These are phyloP conservation scores for Russula compacta DNA, from an alignment of 768 basidiomycete genomes.

Conservation along the genomic window DNA sequence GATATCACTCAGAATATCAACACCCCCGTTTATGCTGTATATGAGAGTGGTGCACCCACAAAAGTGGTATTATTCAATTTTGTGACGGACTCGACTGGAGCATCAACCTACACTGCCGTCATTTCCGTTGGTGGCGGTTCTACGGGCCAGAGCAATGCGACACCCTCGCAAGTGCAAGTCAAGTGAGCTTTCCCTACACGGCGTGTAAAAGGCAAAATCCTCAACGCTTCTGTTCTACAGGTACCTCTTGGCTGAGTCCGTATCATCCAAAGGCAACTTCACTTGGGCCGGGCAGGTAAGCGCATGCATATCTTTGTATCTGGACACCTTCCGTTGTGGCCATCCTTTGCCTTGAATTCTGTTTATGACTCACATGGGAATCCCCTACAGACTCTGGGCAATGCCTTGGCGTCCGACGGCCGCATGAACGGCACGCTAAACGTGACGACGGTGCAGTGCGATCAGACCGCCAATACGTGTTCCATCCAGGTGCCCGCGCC, in stretches of 20 bases:
- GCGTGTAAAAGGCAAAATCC: neutral
- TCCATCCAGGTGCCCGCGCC: conserved; percentile 58
- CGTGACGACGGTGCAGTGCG: conserved; percentile 53
- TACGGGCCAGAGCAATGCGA: conserved; percentile 31
- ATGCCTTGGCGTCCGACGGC: conserved; percentile 56
- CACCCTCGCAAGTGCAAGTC: conserved; percentile 43
- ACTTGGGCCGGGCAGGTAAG: conserved; percentile 73
- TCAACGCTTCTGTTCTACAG: conserved; percentile 24
- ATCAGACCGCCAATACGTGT: conserved; percentile 45
- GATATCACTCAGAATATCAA: conserved; percentile 43
- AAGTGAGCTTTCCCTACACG: conserved; percentile 33
- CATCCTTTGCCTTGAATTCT: neutral
- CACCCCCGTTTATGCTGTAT: conserved; percentile 63
- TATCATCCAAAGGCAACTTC: conserved; percentile 53
- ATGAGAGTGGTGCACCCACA: conserved; percentile 54
- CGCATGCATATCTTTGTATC: neutral
- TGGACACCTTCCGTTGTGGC: neutral
- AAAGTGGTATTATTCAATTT: conserved; percentile 69
- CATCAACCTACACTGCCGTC: conserved; percentile 41
- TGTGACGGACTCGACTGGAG: conserved; percentile 49
- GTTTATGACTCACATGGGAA: neutral
- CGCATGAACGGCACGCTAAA: conserved; percentile 47
- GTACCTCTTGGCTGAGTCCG: conserved; percentile 48
- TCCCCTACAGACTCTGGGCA: conserved; percentile 45
- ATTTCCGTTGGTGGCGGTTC: conserved; percentile 41